Base-by-base conservation (phyloP, 2,329 filamentous ascomycete genomes). In the Curvularia sp. region DNA sequence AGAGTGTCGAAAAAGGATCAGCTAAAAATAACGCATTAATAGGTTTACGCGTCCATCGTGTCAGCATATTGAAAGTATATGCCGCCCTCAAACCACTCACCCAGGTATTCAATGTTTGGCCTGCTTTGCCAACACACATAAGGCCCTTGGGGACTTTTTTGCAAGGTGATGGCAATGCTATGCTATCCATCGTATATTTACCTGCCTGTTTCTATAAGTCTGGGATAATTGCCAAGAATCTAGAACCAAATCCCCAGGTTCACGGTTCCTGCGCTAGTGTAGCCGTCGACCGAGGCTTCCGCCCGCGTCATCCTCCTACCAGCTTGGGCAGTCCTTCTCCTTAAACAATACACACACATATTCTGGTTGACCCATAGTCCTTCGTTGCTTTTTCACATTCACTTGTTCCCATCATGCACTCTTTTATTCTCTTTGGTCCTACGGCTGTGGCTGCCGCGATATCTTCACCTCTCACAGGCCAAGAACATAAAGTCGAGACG, bases 211-310 rank as follows among this genome's bases (percentile, higher is more conserved):
- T 13, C n/a, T 9, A 28, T 2, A 6, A 41, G 22, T 20, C 48
- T 35, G 38, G 44, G 24, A 49, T 10, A 30, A 46, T 46, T 13
- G 41, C 31, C 41, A 50, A n/a, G 41, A 38, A 46, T 46, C 51
- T 46, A 39, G 31, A 58, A 46, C 39, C 12, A 26, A 24, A n/a
- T 49, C 5, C 43, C 42, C 54, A 49, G 38, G 38, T 52, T 46
- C 15, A 48, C 22, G 51, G 52, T 62, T 56, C 56, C 58, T 63
- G 60, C 60, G 54, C 52, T 65, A 65, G 60, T 57, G 62, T 57
- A 35, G 35, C 55, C 57, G 57, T 49, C 51, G 48, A 44, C 56
- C 62, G 53, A 60, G 42, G 42, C 56, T 44, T 55, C 46, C 54
- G 50, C 49, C 51, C 55, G 51, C 51, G 46, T 58, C 51, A 18